Base-by-base conservation (phyloP, 1,284 basidiomycete genomes). In the Takashimella koratensis region DNA sequence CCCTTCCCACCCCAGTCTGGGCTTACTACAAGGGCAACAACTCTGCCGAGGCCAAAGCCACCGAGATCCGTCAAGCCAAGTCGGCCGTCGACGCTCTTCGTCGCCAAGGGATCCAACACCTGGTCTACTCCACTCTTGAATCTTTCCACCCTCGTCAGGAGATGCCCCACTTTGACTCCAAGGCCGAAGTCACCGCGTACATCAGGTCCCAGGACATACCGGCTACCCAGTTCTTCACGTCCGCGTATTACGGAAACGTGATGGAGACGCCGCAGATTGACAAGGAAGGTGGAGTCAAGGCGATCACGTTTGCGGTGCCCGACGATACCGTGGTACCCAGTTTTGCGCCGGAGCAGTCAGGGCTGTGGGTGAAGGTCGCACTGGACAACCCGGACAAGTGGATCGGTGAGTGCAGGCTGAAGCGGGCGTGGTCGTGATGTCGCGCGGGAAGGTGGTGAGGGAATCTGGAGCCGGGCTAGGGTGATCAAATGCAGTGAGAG, bases 41-140 rank as follows among this genome's bases (percentile, higher is more conserved):
- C 30, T 24, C 41, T 21, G 46, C 45, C 13, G 49, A 26, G 16
- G 58, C 58, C 16, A 43, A 44, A 16, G 49, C 22, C 4, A 26
- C 39, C 36, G 62, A 65, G 27, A 36, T 51, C 11, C 21, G 45
- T n/a, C 56, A 64, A 49, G 49, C 55, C 23, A 57, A 42, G n/a
- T 57, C 53, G 2, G 59, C 64, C 8, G 51, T 65, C 22, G 60
- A 66, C 41, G 64, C 63, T 12, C 58, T 56, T 23, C 42, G 49
- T 36, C 49, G 51, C 6, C 62, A 58, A 1, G 63, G 63, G 25
- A 53, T 68, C 45, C 55, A 64, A 49, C 68, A 68, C 46, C 56
- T 71, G 22, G 62, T 71, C 21, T 69, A 65, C 47, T 65, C 64
- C 3, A 59, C 60, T 5, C 60, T 71, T 49, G 65, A 68, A 45